Base-by-base conservation (phyloP, 192 early-diverging fungal genomes). In the Geosiphon pyriformis region DNA sequence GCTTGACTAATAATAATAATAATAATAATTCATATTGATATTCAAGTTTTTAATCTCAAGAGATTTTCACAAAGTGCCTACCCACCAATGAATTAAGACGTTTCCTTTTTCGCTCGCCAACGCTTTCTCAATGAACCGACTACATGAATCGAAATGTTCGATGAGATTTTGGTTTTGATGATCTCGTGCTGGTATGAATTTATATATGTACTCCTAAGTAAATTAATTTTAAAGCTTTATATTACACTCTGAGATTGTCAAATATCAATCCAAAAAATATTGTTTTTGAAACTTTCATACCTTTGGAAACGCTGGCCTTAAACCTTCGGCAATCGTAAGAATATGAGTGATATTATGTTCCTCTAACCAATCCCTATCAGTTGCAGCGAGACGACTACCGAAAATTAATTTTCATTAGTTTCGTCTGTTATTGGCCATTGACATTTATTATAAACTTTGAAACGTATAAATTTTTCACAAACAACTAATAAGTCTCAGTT, bases 311-410 rank as follows among this genome's bases (percentile, higher is more conserved):
- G 26, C 1, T 27, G 50, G 63, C 2, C 15, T 3, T 18, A 27
- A 2, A 25, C 29, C 20, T 15, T 33, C 23, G 0, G 51, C 2
- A 35, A 65, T 3, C 1, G 63, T 37, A 4, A 65, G 63, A 54
- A 65, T 65, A 26, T 65, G 63, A 8, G 63, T 65, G 27, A 65
- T 54, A 0, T 55, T 31, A 42, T 65, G 49, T 27, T 65, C 50
- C 8, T 18, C 18, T 8, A 65, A 27, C 63, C 63, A 65, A 17
- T 32, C 51, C 37, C 26, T 65, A 54, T 65, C 63, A 26, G n/a
- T 31, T 15, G 63, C 63, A 27, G 63, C 49, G 31, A 54, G 23
- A 11, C 18, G 11, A 22, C 63, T 65, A 37, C n/a, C 33, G 48
- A 22, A 47, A 37, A 42, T 23, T 4, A 37, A 59, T 17, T 33